Base-by-base conservation (phyloP, 2,329 filamentous ascomycete species). In the Neospermospora avenae region DNA sequence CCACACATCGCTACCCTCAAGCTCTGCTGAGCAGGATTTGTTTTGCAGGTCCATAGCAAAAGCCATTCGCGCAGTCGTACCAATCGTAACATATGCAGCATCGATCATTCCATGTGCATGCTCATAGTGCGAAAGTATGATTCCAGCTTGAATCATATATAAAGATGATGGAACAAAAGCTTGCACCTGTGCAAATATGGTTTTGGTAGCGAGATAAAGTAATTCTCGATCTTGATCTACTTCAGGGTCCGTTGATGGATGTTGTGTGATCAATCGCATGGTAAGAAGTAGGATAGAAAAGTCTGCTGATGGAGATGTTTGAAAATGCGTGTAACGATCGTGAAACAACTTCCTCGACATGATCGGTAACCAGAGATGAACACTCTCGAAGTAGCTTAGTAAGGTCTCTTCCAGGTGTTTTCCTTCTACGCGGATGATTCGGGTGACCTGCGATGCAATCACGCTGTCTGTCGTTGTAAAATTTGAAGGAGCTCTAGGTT, bases 171-270 rank as follows among this genome's bases (percentile, higher is more conserved):
- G 64, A 2, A 64, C 44, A 24, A 67, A 63, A 13, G 61, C 58
- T 61, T 69, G 67, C 4, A 68, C 65, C 58, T 69, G 65, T 14
- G 64, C 62, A 22, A 69, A 67, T 11, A 69, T 46, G 22, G 58
- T 67, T 41, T 68, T 69, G 18, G 63, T 62, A 8, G 65, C 63
- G 5, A 67, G 63, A 59, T 69, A 67, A 2, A 69, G 57, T 6
- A 63, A 58, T 41, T 67, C 63, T 28, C 62, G 58, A 51, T 67
- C 63, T 22, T 65, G 64, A n/a, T 61, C 54, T 5, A 34, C 34
- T 22, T 63, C 63, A 6, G 53, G 54, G 34, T 64, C 55, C 11
- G 48, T 48, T n/a, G 63, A 67, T 44, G 66, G 66, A 42, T 63
- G 57, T 35, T 63, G 60, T 5, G 61, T 61, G 20, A 67, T 58